These are phyloP conservation scores for Ophiostoma sp. DNA, from an alignment of 2,329 filamentous ascomycete genomes.

Conservation along the genomic window DNA sequence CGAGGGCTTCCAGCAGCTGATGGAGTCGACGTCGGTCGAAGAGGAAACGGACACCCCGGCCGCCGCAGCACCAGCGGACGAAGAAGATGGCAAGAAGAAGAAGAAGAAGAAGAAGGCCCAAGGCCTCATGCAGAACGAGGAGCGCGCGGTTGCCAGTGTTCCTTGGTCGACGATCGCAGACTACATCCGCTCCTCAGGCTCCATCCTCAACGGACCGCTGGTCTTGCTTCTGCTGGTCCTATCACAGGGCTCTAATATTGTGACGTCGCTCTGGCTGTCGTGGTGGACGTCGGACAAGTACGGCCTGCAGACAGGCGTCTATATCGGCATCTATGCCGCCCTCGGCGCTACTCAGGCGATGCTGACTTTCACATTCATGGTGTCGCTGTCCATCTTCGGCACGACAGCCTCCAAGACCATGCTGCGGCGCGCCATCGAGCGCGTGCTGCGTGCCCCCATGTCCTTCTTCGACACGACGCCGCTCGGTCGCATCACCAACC, in stretches of 20 bases:
- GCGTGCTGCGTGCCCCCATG: slow-evolving; percentile 70
- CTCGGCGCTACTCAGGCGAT: slow-evolving; percentile 67
- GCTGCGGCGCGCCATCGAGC: slow-evolving; percentile 70
- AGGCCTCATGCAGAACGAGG: slow-evolving; percentile 65
- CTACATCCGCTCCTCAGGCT: slow-evolving; percentile 71
- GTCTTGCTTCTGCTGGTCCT: slow-evolving; percentile 59
- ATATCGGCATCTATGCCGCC: slow-evolving; percentile 66
- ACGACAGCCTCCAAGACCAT: slow-evolving; percentile 78
- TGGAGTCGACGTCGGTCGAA: slow-evolving; percentile 77
- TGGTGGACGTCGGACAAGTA: slow-evolving; percentile 87
- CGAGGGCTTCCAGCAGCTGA: slow-evolving; percentile 70
- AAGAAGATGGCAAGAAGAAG: slow-evolving; percentile 37
- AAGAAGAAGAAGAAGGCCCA: slow-evolving; percentile 56
- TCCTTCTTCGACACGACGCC: slow-evolving; percentile 97
- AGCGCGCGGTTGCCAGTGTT: slow-evolving; percentile 68
- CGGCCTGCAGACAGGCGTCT: slow-evolving; percentile 58
- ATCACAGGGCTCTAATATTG: slow-evolving; percentile 78
- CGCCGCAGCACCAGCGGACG: neutral
- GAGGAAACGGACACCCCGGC: slow-evolving; percentile 51
- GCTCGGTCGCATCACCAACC: slow-evolving; percentile 88
- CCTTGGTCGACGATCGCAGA: slow-evolving; percentile 73
- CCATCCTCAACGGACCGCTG: slow-evolving; percentile 61
- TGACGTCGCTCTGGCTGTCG: slow-evolving; percentile 85
- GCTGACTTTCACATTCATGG: slow-evolving; percentile 74
- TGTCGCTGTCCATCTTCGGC: slow-evolving; percentile 69